Evolutionary conservation across 2,329 filamentous ascomycete genomes (phyloP), one percentile per base, ranked within the genome.

Genomic region (Aplosporella prunicola): DNA sequence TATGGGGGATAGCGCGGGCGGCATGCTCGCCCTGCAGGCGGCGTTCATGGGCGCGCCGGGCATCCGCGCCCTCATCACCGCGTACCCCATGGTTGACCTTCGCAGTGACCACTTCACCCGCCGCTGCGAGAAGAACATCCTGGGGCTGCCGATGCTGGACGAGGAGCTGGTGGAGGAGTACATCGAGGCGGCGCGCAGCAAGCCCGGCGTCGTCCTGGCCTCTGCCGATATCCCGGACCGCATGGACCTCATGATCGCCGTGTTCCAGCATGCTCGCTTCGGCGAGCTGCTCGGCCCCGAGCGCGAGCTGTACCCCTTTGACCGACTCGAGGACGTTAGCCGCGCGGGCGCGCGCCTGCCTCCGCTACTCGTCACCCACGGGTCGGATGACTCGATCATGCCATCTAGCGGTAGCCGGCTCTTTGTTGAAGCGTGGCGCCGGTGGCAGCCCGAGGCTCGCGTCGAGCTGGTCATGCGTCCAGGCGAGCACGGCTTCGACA

Each of bases 1-100:
- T 0, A 45, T 48, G 1, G 61, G 61, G 5, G 60, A 64, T 13
- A 56, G 51, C 3, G 61, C 61, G 11, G 61, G 62, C 20, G 60
- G 61, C 23, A 61, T 53, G 39, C 50, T 61, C 38, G 57, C 58
- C 5, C 39, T 61, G 27, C 8, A 17, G 27, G 27, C 15, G 27
- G 20, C 20, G 30, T 2, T 25, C 32, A 1, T 29, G 23, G 11
- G 16, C 20, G 28, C 35, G 25, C 10, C 27, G 17, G n/a, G 23
- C 4, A 11, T 29, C n/a, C 39, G 49, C 20, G 48, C 51, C 2
- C 26, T 55, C 5, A 26, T 56, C 2, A 46, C 39, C 2, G 47
- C 52, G 38, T 57, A 55, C 18, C 54, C 57, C 0, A 53, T 58
- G 51, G 52, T 52, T 1, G 42, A 51, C 13, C 20, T 51, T 13